Evolutionary conservation across 495 filamentous ascomycete genomes (phyloP), one percentile per base, ranked within the genome.

Genomic region (Parathielavia hyrcaniae): DNA sequence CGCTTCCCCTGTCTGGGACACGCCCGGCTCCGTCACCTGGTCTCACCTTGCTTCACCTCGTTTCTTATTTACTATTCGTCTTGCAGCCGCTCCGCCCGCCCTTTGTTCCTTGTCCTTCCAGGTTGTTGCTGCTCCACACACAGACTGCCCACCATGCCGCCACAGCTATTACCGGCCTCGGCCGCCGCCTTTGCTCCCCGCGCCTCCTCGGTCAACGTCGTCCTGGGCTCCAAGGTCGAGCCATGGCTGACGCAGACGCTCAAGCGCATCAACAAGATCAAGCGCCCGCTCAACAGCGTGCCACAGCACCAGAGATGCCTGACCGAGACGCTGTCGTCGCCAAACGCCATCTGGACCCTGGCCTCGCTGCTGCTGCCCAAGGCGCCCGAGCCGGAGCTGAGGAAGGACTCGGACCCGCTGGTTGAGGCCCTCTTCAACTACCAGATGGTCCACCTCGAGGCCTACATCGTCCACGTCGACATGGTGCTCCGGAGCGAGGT

Each of bases 381-480:
- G 71, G 87, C 88, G 35, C 91, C 93, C 52, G 89, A 97, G 60
- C 74, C 90, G 32, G 89, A 97, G 65, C 80, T 97, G 63, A 81
- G 83, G 67, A 89, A 84, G 72, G 89, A 97, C 68, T 77, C 83
- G 41, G 91, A 97, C 70, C 89, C 91, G 45, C 77, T 97, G 57
- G 79, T 96, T 62, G 93, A 97, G 75, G 89, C 88, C 55, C 74
- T 97, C 57, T 89, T 88, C 81, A 95, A 95, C 79, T 92, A 90
- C 72, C 88, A 95, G 79, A 83, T 96, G 75, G 80, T 96, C 72
- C 89, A 96, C 70, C 80, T 97, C 61, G 91, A 97, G 75, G 95
- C 93, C 49, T 99, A 99, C 73, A 89, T 97, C 63, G 93, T 99
- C 58, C 95, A 97, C 73, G 90, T 99, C 73, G 93, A 99, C 76